Conservation (phyloP, 441 rosid genomes). For the Brassica hybrid region DNA sequence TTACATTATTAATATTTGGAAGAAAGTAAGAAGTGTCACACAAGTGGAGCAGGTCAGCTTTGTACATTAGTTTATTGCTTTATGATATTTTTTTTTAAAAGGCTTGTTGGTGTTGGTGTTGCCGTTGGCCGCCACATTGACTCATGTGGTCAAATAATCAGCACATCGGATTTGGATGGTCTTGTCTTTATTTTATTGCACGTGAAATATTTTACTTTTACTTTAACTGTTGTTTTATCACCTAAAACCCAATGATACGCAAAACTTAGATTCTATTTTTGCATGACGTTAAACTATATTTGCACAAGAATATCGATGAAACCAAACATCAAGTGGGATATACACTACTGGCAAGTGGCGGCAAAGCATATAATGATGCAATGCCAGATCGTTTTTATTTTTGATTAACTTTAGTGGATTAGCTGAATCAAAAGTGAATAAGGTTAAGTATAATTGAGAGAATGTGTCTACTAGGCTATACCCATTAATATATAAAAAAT, state of each 20-base stretch:
- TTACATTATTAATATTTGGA: background rate
- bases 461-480: conserved; percentile 20
- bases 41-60: conserved; percentile 40
- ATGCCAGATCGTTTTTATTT: background rate
- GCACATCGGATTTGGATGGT: conserved; percentile 17
- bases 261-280: background rate
- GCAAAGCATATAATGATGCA: conserved; percentile 2
- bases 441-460: background rate
- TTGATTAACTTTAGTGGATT: conserved; percentile 21
- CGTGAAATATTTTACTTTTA: conserved; percentile 8
- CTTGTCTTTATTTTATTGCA: conserved; percentile 21
- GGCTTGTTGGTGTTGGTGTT: conserved; percentile 9
- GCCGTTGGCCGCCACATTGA: conserved; percentile 43
- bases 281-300: background rate
- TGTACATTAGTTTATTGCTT: conserved; percentile 1
- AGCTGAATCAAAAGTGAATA: conserved; percentile 16
- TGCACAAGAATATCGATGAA: background rate
- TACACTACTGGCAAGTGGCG: conserved; percentile 17
- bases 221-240: background rate
- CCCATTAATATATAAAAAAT: background rate
- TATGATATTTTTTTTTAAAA: background rate
- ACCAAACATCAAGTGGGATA: conserved; percentile 21
- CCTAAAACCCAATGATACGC: conserved; percentile 4
- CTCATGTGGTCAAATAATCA: conserved; percentile 34
- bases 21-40: background rate